Evolutionary conservation across 2,329 filamentous ascomycete genomes (phyloP).

Genomic region (Phaeosphaeria sp.): DNA sequence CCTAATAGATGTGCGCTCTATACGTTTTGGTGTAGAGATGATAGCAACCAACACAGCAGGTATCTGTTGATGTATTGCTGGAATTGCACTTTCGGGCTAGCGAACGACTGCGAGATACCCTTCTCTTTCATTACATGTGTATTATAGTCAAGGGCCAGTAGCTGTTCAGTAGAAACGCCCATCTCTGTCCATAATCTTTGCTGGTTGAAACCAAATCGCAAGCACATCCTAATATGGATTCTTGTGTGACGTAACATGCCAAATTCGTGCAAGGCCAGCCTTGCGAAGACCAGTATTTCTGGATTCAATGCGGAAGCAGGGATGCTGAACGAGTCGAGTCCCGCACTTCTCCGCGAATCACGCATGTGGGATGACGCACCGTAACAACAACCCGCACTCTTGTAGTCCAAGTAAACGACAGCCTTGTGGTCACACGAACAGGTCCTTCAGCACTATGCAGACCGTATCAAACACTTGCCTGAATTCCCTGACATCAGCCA

Average conservation of each 20-base stretch:
- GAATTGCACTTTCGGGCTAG: background rate
- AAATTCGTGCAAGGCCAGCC: background rate
- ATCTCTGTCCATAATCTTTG: background rate
- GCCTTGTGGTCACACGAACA: background rate
- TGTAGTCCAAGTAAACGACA: background rate
- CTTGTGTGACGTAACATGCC: background rate
- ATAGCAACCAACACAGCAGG: background rate
- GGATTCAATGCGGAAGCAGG: background rate
- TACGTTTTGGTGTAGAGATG: conserved; percentile 50
- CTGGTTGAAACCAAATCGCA: background rate
- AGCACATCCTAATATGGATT: background rate
- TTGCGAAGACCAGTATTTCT: too few species aligned
- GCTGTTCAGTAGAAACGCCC: background rate
- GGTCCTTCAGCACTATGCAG: background rate
- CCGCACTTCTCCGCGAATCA: background rate
- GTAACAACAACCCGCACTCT: background rate
- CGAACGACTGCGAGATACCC: conserved; percentile 25
- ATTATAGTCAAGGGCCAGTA: background rate
- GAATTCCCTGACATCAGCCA: background rate
- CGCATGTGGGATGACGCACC: background rate
- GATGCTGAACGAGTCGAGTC: background rate
- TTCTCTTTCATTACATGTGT: conserved; percentile 13
- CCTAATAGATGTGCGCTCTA: conserved; percentile 46
- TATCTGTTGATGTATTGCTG: background rate
- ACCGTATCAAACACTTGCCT: background rate